phyloP scores from a whole-genome alignment of 129 eudicot genomes.

The Flaveria robusta region DNA sequence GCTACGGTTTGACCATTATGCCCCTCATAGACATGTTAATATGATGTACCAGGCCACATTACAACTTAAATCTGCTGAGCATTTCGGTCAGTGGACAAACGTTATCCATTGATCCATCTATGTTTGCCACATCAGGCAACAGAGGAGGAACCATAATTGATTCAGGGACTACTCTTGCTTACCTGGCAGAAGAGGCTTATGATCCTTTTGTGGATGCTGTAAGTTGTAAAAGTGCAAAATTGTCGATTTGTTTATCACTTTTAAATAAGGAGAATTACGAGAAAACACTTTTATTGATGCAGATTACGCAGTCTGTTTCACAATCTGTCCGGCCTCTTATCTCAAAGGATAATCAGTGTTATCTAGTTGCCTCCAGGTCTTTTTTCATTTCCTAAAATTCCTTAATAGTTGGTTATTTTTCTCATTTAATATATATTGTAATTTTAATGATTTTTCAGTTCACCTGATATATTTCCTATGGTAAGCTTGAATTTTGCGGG shows the following conservation, averaged over 20 bases:
- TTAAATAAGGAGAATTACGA: background rate
- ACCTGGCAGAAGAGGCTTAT: conserved; percentile 90
- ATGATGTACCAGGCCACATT: conserved; percentile 72
- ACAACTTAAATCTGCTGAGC: conserved; percentile 75
- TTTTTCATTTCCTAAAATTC: background rate
- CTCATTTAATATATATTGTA: background rate
- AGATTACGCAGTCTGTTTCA: conserved; percentile 65
- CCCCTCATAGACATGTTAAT: conserved; percentile 18
- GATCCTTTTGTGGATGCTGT: conserved; percentile 82
- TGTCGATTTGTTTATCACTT: background rate
- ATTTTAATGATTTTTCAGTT: conserved; percentile 41
- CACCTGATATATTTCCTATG: conserved; percentile 67
- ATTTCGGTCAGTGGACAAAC: conserved; percentile 83
- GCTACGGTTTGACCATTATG: background rate
- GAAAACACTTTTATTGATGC: conserved; percentile 31
- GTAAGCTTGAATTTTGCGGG: conserved; percentile 90
- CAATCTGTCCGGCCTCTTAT: conserved; percentile 64
- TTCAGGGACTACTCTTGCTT: conserved; percentile 97
- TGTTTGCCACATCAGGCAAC: conserved; percentile 71
- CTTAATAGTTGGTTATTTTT: conserved; percentile 6
- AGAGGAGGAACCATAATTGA: conserved; percentile 94
- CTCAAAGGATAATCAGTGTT: conserved; percentile 76
- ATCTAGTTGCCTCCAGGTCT: conserved; percentile 71
- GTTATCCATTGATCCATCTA: conserved; percentile 63
- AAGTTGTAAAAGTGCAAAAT: conserved; percentile 39